phyloP scores from a whole-genome alignment of 2,329 filamentous ascomycete species.

The Trichoderma atrobrunneum region DNA sequence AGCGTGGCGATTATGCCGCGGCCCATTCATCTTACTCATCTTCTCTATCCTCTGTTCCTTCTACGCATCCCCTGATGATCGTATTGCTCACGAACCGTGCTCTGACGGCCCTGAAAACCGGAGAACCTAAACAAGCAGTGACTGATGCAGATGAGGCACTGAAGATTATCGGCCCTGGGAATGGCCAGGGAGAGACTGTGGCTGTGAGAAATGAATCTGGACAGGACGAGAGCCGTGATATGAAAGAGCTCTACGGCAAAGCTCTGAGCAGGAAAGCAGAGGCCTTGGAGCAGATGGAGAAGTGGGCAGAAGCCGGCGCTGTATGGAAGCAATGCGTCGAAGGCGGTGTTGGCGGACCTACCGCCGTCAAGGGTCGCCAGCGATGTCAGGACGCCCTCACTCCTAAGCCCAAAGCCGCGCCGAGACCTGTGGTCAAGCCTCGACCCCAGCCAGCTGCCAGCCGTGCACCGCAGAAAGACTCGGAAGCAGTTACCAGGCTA shows the following conservation, averaged over 20 bases:
- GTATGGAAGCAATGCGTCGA: constrained; percentile 84
- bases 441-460: constrained; percentile 43
- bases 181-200: constrained; percentile 78
- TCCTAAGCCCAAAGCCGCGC: constrained; percentile 56
- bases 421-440: constrained; percentile 47
- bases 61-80: constrained; percentile 77
- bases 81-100: constrained; percentile 90
- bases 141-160: constrained; percentile 80
- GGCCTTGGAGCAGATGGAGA: constrained; percentile 91
- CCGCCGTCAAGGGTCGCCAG: constrained; percentile 80
- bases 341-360: constrained; percentile 78
- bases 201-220: constrained; percentile 58
- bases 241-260: constrained; percentile 92
- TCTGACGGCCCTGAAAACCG: constrained; percentile 85
- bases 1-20: constrained; percentile 85
- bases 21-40: constrained; percentile 80
- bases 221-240: constrained; percentile 68
- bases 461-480: constrained; percentile 49
- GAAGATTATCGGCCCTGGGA: constrained; percentile 71
- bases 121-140: constrained; percentile 84
- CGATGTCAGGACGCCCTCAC: constrained; percentile 84
- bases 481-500: constrained; percentile 77
- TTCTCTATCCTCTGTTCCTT: constrained; percentile 71
- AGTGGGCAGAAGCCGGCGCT: constrained; percentile 77
- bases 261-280: constrained; percentile 93